Base-by-base conservation (phyloP, 805 yeast genomes). In the Wickerhamomyces ciferrii region DNA sequence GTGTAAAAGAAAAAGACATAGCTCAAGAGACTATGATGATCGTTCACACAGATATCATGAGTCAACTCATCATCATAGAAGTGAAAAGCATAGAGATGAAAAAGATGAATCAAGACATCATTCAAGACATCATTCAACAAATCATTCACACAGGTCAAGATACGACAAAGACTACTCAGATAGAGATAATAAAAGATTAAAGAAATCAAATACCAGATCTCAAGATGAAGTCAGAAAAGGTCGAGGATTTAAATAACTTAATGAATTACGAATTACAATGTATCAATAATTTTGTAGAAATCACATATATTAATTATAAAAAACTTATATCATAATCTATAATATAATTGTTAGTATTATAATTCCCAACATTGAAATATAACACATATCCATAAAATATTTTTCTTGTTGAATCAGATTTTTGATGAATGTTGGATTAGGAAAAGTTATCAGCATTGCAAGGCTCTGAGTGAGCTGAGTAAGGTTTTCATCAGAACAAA, bases 381-480 rank as follows among this genome's bases (percentile, higher is more conserved):
- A n/a, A n/a, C n/a, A n/a, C n/a, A n/a, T n/a, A n/a, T n/a, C n/a
- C n/a, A n/a, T n/a, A n/a, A n/a, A n/a, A n/a, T n/a, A n/a, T n/a
- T n/a, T n/a, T n/a, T n/a, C n/a, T n/a, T 19, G 23, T 41, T 32
- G 19, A 32, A 34, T 51, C 54, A 51, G 54, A 20, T 29, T 25
- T 47, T 51, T 51, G 54, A 51, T 51, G 54, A 51, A 51, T 51
- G 54, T 51, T 51, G 54, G 54, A 44, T 43, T 32, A 43, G 49
- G 46, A 45, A 36, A 41, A 31, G 39, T 45, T 45, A 52, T 53
- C 52, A 52, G 55, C 53, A 53, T 48, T 41, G 52, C 40, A 18
- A 47, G 36, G 41, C 57, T 53, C 51, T 46, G 57, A 53, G 57
- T 53, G 57, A 53, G 57, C 57, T 53, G 55, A 52, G 57, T 45